Conservation (phyloP, 345 rosid genomes). For the Rhizophora apiculata region DNA sequence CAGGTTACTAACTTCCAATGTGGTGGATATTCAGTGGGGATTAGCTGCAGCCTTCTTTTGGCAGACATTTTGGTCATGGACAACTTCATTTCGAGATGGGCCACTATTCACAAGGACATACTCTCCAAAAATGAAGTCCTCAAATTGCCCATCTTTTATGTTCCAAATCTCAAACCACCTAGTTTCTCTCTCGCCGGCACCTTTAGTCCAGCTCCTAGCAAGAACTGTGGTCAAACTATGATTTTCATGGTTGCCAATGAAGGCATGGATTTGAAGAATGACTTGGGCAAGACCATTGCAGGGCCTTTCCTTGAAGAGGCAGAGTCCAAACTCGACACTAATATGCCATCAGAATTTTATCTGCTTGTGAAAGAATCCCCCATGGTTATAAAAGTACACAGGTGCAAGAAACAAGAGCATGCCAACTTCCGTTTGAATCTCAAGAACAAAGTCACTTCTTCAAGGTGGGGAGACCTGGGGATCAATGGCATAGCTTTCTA, state of each 20-base stretch:
- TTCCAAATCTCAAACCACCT: slow-evolving; percentile 37
- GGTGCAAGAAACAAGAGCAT: slow-evolving; percentile 19
- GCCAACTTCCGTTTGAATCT: neutral
- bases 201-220: slow-evolving; percentile 31
- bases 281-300: neutral
- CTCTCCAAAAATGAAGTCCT: slow-evolving; percentile 14
- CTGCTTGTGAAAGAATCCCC: slow-evolving; percentile 44
- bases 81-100: slow-evolving; percentile 59
- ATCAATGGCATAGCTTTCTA: slow-evolving; percentile 33
- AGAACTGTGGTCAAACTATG: slow-evolving; percentile 30
- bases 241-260: slow-evolving; percentile 22
- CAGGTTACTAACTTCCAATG: slow-evolving; percentile 83
- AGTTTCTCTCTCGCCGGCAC: neutral
- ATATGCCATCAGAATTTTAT: slow-evolving; percentile 22
- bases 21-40: slow-evolving; percentile 84
- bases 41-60: slow-evolving; percentile 71
- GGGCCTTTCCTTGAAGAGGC: slow-evolving; percentile 34
- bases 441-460: neutral
- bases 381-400: slow-evolving; percentile 33
- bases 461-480: slow-evolving; percentile 40
- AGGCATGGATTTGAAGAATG: slow-evolving; percentile 3
- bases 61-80: slow-evolving; percentile 47
- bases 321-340: slow-evolving; percentile 22
- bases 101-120: slow-evolving; percentile 42
- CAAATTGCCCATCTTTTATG: slow-evolving; percentile 47